Evolutionary conservation across 352 stramenopile species (phyloP), one percentile per base, ranked within the genome.

Genomic region (Pythium aphanidermatum): DNA sequence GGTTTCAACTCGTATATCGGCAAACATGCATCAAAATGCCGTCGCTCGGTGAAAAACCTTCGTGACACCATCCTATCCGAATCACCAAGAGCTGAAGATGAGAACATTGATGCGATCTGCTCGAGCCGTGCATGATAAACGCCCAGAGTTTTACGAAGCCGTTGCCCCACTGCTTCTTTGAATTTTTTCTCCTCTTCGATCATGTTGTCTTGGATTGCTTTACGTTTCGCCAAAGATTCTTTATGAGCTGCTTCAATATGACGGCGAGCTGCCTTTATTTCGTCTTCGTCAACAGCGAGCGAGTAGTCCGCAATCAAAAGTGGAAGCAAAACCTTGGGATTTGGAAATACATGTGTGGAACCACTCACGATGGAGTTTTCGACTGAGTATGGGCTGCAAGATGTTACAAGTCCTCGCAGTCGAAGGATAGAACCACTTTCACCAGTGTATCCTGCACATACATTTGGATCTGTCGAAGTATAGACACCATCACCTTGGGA

Each of bases 1-100:
- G 27, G 35, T 24, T 64, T 59, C 9, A 47, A 34, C 31, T 64
- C 55, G 27, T 64, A 64, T 2, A 64, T 52, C 13, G 55, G 55
- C 2, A 64, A 38, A 41, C 42, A 51, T 13, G 17, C 17, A 12
- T 25, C 2, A 19, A 64, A 64, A 8, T 64, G 55, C 3, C 20
- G 30, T 13, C 31, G 38, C 25, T 58, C 48, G 2, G 37, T 19
- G 17, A 53, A 54, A 7, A 63, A 31, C 14, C 43, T 27, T 27
- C 35, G 35, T 12, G n/a, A n/a, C n/a, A n/a, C n/a, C n/a, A n/a
- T n/a, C n/a, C n/a, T n/a, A n/a, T n/a, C n/a, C n/a, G n/a, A n/a
- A n/a, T n/a, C n/a, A n/a, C n/a, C n/a, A n/a, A n/a, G n/a, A n/a
- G n/a, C n/a, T n/a, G n/a, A n/a, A n/a, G n/a, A n/a, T n/a, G n/a